Evolutionary conservation across 1,139 yeast species (phyloP), one percentile per base, ranked within the genome.

Genomic region (Hanseniaspora gamundiae): DNA sequence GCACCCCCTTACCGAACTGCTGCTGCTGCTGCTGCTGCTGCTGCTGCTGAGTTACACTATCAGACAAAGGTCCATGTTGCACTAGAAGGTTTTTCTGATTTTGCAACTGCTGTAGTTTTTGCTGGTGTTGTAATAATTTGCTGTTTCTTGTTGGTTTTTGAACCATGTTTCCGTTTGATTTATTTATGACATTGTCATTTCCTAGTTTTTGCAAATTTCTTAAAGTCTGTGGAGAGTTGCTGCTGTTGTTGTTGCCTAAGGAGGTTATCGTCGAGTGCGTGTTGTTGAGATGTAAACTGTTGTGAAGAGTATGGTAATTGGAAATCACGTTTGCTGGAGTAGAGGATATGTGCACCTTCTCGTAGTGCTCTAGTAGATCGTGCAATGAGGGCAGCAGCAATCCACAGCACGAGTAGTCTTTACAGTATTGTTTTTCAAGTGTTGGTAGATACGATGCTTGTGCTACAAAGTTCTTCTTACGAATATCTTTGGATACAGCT

Each of bases 371-470:
- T 51, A 91, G 71, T 51, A 91, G 70, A 62, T 91, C 98, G 62
- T 91, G 98, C 51, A 91, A 69, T 11, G 95, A 88, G 29, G 97
- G 97, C 47, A 93, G 71, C 38, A 82, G 69, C 60, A 84, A 82
- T 28, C 97, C 98, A 67, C 98, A 91, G 63, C 98, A 91, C 47
- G 88, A 79, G 64, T 91, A 91, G 66, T 91, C 98, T 62, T 84
- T 85, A 63, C 98, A 91, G 64, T 88, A 91, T 62, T 88, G 88
- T 10, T 95, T 95, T 64, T 91, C 98, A 49, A 91, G 69, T 57
- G 85, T 84, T 14, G 97, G 96, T 51, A 88, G 70, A 60, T 86
- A 87, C 4, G 91, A 77, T 8, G 40, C 39, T 49, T 41, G 44
- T 42, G 50, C 29, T n/a, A n/a, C 6, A 10, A 8, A 8, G 35